phyloP scores from a whole-genome alignment of 495 filamentous ascomycete species.

The Chaetomium tenue region DNA sequence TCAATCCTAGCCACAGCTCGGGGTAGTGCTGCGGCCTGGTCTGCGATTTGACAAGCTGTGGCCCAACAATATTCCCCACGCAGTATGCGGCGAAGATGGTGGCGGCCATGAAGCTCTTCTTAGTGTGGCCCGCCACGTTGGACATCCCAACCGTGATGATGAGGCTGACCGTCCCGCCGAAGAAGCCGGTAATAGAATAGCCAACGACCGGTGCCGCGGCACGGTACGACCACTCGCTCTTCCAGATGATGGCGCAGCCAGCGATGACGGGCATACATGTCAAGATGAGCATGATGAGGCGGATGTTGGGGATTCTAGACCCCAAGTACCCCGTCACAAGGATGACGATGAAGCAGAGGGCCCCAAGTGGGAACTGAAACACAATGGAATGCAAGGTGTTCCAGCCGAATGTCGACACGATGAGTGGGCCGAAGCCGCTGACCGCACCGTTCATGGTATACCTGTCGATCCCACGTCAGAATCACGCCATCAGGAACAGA shows the following conservation, averaged over 20 bases:
- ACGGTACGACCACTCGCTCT: conserved; percentile 60
- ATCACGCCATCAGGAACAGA: not conserved
- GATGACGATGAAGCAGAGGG: conserved; percentile 61
- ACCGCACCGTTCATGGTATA: conserved; percentile 75
- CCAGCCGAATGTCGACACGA: conserved; percentile 73
- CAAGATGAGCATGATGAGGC: conserved; percentile 60
- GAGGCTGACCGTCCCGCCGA: conserved; percentile 63
- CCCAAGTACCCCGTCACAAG: conserved; percentile 63
- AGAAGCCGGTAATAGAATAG: conserved; percentile 69
- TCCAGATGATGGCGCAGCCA: conserved; percentile 74
- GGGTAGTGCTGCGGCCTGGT: conserved; percentile 65
- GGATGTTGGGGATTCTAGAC: conserved; percentile 58
- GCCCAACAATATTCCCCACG: conserved; percentile 68
- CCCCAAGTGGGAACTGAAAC: conserved; percentile 71
- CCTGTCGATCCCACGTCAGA: conserved; percentile 1
- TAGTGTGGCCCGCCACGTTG: conserved; percentile 75
- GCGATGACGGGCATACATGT: conserved; percentile 71
- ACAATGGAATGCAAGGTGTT: conserved; percentile 63
- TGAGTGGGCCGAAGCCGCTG: conserved; percentile 72
- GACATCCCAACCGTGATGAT: conserved; percentile 66
- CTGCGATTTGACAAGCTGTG: conserved; percentile 63
- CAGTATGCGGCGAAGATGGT: conserved; percentile 73
- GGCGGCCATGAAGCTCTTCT: conserved; percentile 71
- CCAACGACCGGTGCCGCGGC: conserved; percentile 63
- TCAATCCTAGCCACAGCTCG: conserved; percentile 65